phyloP scores from a whole-genome alignment of 2,329 filamentous ascomycete species.

The Cordyceps pruinosa region DNA sequence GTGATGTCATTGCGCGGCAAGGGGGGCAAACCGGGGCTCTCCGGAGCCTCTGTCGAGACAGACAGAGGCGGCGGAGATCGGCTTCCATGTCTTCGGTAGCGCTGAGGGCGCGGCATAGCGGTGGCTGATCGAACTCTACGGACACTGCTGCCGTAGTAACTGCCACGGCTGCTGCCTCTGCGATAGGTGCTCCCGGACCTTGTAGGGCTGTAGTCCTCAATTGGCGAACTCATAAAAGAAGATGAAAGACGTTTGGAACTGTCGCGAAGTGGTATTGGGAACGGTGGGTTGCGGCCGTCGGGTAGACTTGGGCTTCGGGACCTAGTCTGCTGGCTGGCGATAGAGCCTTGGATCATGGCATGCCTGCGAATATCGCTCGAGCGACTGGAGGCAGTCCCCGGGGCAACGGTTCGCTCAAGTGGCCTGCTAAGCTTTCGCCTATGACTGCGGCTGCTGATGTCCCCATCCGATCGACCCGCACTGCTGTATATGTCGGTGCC shows the following conservation, averaged over 20 bases:
- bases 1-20: slow-evolving; percentile 67
- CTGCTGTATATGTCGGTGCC: slow-evolving; percentile 40
- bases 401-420: slow-evolving; percentile 32
- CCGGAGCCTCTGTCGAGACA: slow-evolving; percentile 57
- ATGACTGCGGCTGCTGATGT: slow-evolving; percentile 18
- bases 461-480: slow-evolving; percentile 31
- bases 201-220: slow-evolving; percentile 75
- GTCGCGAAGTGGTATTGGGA: slow-evolving; percentile 82
- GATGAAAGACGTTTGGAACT: slow-evolving; percentile 66
- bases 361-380: slow-evolving; percentile 65
- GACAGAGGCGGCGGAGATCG: slow-evolving; percentile 61
- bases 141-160: slow-evolving; percentile 54
- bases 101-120: slow-evolving; percentile 54
- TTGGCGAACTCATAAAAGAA: slow-evolving; percentile 53
- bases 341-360: slow-evolving; percentile 73
- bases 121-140: slow-evolving; percentile 83
- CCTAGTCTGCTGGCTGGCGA: slow-evolving; percentile 59
- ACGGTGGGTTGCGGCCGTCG: slow-evolving; percentile 64
- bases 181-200: slow-evolving; percentile 50
- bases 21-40: slow-evolving; percentile 66
- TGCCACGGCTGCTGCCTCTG: slow-evolving; percentile 40
- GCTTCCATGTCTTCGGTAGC: slow-evolving; percentile 44
- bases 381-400: slow-evolving; percentile 32
- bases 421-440: slow-evolving; percentile 28
- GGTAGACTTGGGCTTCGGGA: slow-evolving; percentile 59